Percentiles rank a stretch among this genome's conserved stretches.
Evolutionary conservation across 352 stramenopile species (phyloP).

Genomic region (Poterioochromonas sp.): DNA sequence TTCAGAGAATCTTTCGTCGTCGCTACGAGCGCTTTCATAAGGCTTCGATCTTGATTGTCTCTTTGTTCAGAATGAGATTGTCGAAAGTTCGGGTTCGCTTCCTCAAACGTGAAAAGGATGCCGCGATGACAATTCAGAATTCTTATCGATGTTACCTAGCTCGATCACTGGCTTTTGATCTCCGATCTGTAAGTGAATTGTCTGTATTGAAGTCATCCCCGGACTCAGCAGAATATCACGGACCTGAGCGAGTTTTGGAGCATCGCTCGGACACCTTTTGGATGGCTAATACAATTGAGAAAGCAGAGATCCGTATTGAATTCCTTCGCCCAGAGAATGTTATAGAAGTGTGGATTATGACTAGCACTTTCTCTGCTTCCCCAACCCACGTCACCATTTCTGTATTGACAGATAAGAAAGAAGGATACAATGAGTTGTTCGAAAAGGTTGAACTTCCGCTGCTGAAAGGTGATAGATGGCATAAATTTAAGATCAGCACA

Average conservation of each 20-base stretch:
- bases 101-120: not conserved
- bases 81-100: not conserved
- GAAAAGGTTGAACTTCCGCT: not conserved
- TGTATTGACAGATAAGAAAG: not conserved
- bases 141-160: conserved; percentile 16
- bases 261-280: conserved; percentile 24
- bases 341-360: conserved; percentile 23
- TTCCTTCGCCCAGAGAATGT: conserved; percentile 1
- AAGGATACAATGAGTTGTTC: not conserved
- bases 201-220: conserved; percentile 9
- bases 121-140: conserved; percentile 1
- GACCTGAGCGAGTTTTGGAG: conserved; percentile 22
- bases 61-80: not conserved
- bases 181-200: not conserved
- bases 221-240: not conserved
- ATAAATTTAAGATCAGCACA: conserved; percentile 4
- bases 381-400: not conserved
- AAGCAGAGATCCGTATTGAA: conserved; percentile 22
- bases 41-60: not conserved
- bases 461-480: conserved; percentile 20
- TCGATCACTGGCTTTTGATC: not conserved
- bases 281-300: not conserved
- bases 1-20: conserved; percentile 28
- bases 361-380: not conserved
- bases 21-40: not conserved